Evolutionary conservation across 2,329 filamentous ascomycete genomes (phyloP).

Genomic region (Anthostomella pinea): DNA sequence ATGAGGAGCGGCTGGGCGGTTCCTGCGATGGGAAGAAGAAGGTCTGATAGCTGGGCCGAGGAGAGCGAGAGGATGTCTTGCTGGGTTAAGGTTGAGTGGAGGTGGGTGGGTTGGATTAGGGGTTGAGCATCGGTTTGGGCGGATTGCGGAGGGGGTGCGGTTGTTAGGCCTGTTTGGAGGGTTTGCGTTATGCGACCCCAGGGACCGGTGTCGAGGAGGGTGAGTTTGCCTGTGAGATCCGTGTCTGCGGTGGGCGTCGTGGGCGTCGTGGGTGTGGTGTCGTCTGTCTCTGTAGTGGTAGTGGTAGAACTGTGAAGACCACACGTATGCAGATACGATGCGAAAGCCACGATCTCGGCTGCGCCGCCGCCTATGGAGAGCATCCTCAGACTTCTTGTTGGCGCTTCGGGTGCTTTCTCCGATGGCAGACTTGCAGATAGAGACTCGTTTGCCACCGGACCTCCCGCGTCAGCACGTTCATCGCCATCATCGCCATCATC

Average conservation of each 20-base stretch:
- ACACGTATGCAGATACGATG: slow-evolving; percentile 37
- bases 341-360: slow-evolving; percentile 59
- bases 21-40: slow-evolving; percentile 25
- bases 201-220: slow-evolving; percentile 76
- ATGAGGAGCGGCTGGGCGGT: slow-evolving; percentile 50
- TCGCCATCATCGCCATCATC: too few relatives aligned
- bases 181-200: slow-evolving; percentile 65
- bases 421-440: too few relatives aligned
- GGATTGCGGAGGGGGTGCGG: slow-evolving; percentile 46
- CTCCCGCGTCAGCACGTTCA: too few relatives aligned
- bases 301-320: slow-evolving; percentile 11
- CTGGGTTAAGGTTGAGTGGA: slow-evolving; percentile 44
- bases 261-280: too few relatives aligned
- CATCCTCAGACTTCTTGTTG: slow-evolving; percentile 33
- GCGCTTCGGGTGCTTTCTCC: slow-evolving; percentile 1
- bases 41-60: slow-evolving; percentile 29
- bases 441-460: too few relatives aligned
- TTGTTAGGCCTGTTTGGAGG: slow-evolving; percentile 56
- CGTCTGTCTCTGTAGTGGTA: too few relatives aligned
- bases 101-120: slow-evolving; percentile 38
- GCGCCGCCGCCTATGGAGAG: slow-evolving; percentile 56
- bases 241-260: background rate
- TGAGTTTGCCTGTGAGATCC: slow-evolving; percentile 41
- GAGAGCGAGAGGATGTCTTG: slow-evolving; percentile 47
- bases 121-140: too few relatives aligned